Evolutionary conservation across 176 grass and related monocot species (phyloP).

Genomic region (Eleusine coracana): DNA sequence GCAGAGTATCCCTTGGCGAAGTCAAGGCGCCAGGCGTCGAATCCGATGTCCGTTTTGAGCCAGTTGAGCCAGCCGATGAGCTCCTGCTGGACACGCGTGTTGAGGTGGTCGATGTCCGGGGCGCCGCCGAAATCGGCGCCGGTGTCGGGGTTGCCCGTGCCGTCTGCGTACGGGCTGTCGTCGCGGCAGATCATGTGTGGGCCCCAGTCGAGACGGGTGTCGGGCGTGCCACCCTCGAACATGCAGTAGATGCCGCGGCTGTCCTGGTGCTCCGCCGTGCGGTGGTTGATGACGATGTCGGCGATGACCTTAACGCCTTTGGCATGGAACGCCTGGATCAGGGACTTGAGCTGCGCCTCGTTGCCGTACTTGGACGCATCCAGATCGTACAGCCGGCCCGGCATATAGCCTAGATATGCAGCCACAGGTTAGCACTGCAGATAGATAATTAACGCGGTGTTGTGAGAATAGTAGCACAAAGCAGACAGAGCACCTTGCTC

Average conservation of each 20-base stretch:
- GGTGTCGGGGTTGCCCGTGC: conserved; percentile 73
- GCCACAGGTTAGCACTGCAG: neutral
- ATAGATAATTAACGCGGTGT: too few relatives aligned
- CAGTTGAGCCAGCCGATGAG: conserved; percentile 81
- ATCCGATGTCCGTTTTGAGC: conserved; percentile 79
- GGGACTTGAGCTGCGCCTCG: conserved; percentile 62
- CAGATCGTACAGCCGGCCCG: conserved; percentile 69
- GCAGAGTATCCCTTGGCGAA: conserved; percentile 76
- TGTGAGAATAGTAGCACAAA: too few relatives aligned
- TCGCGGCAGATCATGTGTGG: conserved; percentile 80
- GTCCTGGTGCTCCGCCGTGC: conserved; percentile 65
- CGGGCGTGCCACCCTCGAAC: conserved; percentile 74
- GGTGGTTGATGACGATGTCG: conserved; percentile 94
- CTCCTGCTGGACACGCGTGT: conserved; percentile 61
- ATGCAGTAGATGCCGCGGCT: conserved; percentile 65
- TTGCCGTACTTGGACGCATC: conserved; percentile 71
- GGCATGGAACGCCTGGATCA: conserved; percentile 59
- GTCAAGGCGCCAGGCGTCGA: conserved; percentile 83
- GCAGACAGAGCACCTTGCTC: conserved; percentile 45
- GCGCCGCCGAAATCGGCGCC: conserved; percentile 62
- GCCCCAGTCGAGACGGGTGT: conserved; percentile 77
- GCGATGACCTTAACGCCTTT: conserved; percentile 74
- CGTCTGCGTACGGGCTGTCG: conserved; percentile 60
- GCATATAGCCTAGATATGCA: conserved; percentile 57
- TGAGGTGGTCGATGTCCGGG: conserved; percentile 83